Conservation (phyloP, 768 basidiomycete genomes). For the Rhizopogon salebrosus region DNA sequence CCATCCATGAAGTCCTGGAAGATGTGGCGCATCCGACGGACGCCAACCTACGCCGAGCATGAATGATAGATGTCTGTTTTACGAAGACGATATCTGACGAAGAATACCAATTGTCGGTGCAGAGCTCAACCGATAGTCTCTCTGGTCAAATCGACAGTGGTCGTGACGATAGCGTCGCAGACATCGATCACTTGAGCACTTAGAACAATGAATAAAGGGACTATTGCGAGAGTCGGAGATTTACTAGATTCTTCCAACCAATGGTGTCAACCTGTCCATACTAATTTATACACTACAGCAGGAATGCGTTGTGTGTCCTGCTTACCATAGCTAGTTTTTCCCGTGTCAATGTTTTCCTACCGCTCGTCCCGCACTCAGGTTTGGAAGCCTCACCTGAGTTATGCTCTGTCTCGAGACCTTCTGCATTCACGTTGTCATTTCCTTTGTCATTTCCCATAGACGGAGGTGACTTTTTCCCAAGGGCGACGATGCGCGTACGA, state of each 20-base stretch:
- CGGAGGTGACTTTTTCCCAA: conserved; percentile 33
- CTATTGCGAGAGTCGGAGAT: no score
- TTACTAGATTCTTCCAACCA: no score
- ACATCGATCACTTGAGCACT: no score
- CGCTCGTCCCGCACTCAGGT: neutral
- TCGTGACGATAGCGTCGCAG: neutral
- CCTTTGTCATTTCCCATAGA: neutral
- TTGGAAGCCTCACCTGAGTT: conserved; percentile 53
- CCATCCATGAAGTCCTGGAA: neutral
- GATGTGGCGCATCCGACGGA: neutral
- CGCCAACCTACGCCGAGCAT: neutral
- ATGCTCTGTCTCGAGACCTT: conserved; percentile 53
- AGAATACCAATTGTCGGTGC: neutral
- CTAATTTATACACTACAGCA: no score
- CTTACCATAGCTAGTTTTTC: neutral
- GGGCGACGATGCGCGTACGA: conserved; percentile 57
- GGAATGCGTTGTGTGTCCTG: no score
- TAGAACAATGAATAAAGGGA: no score
- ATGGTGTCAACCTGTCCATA: no score
- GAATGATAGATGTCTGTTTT: conserved; percentile 1
- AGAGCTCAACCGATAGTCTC: neutral
- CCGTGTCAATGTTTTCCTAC: conserved; percentile 3
- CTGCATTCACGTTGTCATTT: conserved; percentile 32
- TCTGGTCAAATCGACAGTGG: neutral
- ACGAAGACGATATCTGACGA: neutral